These are phyloP conservation scores for Cicer judaicum DNA, from an alignment of 306 rosid species.

Conservation along the genomic window DNA sequence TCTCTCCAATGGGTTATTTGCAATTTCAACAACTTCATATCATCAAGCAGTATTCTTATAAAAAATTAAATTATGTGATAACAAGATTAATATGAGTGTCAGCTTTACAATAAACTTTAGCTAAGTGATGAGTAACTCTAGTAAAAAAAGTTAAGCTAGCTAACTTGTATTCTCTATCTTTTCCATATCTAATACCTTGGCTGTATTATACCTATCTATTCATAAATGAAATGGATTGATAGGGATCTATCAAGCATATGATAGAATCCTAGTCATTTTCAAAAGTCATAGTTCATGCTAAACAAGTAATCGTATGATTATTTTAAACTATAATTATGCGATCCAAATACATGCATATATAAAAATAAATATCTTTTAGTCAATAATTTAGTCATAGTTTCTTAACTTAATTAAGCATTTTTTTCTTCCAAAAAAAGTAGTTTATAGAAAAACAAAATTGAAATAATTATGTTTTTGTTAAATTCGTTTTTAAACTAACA, in stretches of 20 bases:
- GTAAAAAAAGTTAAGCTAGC: neutral
- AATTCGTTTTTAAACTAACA: no score
- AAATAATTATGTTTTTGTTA: no score
- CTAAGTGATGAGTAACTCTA: no score
- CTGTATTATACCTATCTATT: neutral
- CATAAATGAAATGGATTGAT: neutral
- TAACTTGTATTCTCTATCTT: neutral
- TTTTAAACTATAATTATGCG: neutral
- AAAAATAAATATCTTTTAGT: neutral
- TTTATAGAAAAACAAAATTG: no score
- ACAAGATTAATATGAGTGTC: no score
- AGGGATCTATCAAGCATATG: slow-evolving; percentile 14
- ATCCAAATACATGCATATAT: neutral
- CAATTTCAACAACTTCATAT: no score
- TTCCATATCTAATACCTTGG: neutral
- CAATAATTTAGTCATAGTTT: neutral
- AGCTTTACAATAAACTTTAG: no score
- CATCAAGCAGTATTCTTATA: no score
- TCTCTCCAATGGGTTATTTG: no score
- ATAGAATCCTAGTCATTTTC: slow-evolving; percentile 39
- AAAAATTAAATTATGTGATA: no score
- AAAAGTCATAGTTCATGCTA: neutral
- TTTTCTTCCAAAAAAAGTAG: no score
- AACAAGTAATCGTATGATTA: neutral
- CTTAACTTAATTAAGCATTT: neutral